Conservation (phyloP, 345 rosid species). For the Citrus medica region DNA sequence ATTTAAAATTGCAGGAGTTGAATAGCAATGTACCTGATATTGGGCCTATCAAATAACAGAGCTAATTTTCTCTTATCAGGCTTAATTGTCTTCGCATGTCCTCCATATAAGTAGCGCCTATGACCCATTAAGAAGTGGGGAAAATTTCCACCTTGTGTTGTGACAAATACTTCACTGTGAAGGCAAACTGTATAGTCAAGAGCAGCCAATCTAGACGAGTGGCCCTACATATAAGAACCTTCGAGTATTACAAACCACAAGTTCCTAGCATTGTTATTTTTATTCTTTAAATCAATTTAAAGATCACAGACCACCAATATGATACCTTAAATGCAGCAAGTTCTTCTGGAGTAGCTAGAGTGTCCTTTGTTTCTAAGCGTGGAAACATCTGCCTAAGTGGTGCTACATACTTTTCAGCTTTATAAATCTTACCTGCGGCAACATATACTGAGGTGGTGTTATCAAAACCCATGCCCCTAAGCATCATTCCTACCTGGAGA, state of each 20-base stretch:
- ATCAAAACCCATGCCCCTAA: constrained; percentile 96
- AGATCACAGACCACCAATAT: neutral
- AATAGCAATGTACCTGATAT: constrained; percentile 49
- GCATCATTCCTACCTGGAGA: constrained; percentile 95
- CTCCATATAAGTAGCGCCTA: constrained; percentile 82
- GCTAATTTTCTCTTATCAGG: constrained; percentile 93
- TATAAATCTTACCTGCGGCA: constrained; percentile 92
- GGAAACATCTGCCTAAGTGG: constrained; percentile 94
- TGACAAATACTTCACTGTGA: constrained; percentile 91
- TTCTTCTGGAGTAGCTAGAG: constrained; percentile 73
- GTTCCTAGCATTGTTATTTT: neutral
- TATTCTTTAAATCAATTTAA: neutral
- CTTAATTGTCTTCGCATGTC: constrained; percentile 84
- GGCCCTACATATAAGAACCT: constrained; percentile 57
- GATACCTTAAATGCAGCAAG: constrained; percentile 84
- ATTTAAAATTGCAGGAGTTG: neutral
- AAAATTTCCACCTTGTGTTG: constrained; percentile 98
- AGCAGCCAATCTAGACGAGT: constrained; percentile 90
- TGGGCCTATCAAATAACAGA: constrained; percentile 75
- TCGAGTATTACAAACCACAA: constrained; percentile 13
- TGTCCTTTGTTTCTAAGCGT: constrained; percentile 80
- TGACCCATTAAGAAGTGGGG: constrained; percentile 98
- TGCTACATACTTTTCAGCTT: constrained; percentile 85
- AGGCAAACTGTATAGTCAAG: constrained; percentile 92
- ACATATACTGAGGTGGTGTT: constrained; percentile 71